A percentile compares a stretch with the other conserved stretches of the same genome.
These are phyloP conservation scores for Clathrospora elynae DNA, from an alignment of 2,329 filamentous ascomycete species.

Conservation along the genomic window DNA sequence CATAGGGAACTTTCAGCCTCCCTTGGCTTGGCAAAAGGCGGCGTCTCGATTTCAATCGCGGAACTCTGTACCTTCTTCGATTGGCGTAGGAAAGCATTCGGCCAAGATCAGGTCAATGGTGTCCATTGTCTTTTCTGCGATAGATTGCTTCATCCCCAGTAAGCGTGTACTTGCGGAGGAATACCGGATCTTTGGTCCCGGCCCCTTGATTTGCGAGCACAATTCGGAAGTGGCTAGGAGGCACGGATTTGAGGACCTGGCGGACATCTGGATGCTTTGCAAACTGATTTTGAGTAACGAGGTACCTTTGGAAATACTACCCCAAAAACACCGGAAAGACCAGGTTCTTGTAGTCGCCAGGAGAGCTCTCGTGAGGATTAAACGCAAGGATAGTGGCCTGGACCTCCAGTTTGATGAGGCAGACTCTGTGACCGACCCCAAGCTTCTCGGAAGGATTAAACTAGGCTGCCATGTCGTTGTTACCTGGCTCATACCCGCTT, in stretches of 20 bases:
- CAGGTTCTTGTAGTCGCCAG: conserved; percentile 72
- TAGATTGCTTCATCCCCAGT: conserved; percentile 74
- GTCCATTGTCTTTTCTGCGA: conserved; percentile 66
- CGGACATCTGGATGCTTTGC: conserved; percentile 82
- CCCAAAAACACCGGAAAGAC: conserved; percentile 59
- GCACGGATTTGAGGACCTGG: conserved; percentile 71
- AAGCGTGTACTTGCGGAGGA: conserved; percentile 76
- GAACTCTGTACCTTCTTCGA: conserved; percentile 49
- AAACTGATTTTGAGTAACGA: conserved; percentile 77
- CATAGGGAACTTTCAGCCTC: conserved; percentile 55
- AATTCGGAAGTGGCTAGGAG: conserved; percentile 79
- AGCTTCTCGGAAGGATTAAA: conserved; percentile 54
- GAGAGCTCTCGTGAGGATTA: conserved; percentile 60
- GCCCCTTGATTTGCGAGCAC: conserved; percentile 78
- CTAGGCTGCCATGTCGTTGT: conserved; percentile 65
- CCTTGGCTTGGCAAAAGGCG: conserved; percentile 58
- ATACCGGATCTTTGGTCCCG: conserved; percentile 84
- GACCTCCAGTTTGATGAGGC: conserved; percentile 55
- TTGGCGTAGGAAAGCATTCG: conserved; percentile 35
- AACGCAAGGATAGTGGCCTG: conserved; percentile 56
- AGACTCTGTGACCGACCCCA: conserved; percentile 47
- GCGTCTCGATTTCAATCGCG: conserved; percentile 62
- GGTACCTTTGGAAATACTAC: conserved; percentile 70
- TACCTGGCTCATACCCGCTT: conserved; percentile 60
- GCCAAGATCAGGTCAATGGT: conserved; percentile 69